Conservation (phyloP, 257 asterid species). For the Misopates orontium region DNA sequence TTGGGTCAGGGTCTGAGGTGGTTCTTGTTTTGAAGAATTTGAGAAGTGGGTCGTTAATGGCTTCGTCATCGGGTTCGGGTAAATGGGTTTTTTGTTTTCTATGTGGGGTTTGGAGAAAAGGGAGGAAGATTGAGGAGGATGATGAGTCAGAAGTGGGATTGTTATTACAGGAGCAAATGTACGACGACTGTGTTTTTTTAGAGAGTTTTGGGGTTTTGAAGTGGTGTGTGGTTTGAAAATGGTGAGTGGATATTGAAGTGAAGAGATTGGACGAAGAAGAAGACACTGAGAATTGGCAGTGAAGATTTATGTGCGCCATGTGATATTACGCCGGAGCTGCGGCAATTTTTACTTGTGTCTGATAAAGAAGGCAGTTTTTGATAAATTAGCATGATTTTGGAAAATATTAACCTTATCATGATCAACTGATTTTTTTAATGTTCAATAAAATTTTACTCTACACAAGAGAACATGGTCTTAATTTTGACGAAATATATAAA, state of each 20-base stretch:
- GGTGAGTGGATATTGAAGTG: slow-evolving; percentile 8
- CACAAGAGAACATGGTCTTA: too few species aligned
- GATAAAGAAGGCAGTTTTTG: too few species aligned
- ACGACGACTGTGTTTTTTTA: slow-evolving; percentile 26
- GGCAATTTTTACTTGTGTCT: too few species aligned
- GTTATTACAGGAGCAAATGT: slow-evolving; percentile 35
- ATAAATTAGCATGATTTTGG: too few species aligned
- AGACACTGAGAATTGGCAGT: slow-evolving; percentile 21
- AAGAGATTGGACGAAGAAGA: slow-evolving; percentile 30
- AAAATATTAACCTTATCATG: too few species aligned
- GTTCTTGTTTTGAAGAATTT: slow-evolving; percentile 61
- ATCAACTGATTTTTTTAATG: too few species aligned
- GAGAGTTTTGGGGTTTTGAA: slow-evolving; percentile 33
- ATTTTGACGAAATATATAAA: too few species aligned
- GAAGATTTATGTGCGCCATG: slow-evolving; percentile 41
- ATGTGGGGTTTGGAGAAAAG: slow-evolving; percentile 65
- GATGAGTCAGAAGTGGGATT: slow-evolving; percentile 29
- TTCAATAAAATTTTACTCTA: too few species aligned
- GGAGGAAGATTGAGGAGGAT: slow-evolving; percentile 66
- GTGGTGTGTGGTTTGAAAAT: slow-evolving; percentile 26
- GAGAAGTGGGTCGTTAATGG: slow-evolving; percentile 60
- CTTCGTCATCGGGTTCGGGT: slow-evolving; percentile 26
- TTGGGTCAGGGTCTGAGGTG: slow-evolving; percentile 52
- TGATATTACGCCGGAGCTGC: too few species aligned
- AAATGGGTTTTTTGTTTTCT: slow-evolving; percentile 17